Evolutionary conservation across 164 flowering plant species (phyloP).

Genomic region (Berberis vulgaris): DNA sequence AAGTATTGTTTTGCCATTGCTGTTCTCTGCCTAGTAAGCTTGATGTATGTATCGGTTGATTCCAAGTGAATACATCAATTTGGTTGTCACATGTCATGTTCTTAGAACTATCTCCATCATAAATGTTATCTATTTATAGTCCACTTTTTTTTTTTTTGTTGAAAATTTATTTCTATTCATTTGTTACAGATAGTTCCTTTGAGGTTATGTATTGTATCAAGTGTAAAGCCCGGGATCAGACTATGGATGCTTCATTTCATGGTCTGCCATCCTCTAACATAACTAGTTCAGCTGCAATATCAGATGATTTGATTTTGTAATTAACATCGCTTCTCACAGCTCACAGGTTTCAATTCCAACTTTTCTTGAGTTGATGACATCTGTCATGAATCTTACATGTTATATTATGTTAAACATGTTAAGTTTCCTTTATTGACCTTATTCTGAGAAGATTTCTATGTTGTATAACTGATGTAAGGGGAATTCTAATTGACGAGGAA

Average conservation of each 20-base stretch:
- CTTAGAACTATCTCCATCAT: too few relatives aligned
- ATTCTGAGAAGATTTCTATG: too few relatives aligned
- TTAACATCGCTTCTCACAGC: neutral
- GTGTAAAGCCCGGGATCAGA: constrained; percentile 27
- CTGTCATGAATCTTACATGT: neutral
- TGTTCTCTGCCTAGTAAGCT: neutral
- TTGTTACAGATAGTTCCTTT: constrained; percentile 57
- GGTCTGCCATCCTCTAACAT: constrained; percentile 18
- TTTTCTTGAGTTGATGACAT: neutral
- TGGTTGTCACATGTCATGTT: too few relatives aligned
- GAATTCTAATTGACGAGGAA: neutral
- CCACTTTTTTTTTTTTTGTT: neutral
- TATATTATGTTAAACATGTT: neutral
- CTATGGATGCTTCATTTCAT: constrained; percentile 18
- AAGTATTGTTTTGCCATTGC: neutral
- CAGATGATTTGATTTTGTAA: constrained; percentile 63
- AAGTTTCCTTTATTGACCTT: too few relatives aligned
- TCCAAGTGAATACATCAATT: too few relatives aligned
- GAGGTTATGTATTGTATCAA: constrained; percentile 44
- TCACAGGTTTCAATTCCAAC: neutral
- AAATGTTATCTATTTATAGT: neutral
- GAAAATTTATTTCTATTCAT: neutral
- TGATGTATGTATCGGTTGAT: neutral
- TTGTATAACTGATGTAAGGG: neutral
- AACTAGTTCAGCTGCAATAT: constrained; percentile 16